Evolutionary conservation across 768 basidiomycete genomes (phyloP).

Genomic region (Filobasidium floriforme): DNA sequence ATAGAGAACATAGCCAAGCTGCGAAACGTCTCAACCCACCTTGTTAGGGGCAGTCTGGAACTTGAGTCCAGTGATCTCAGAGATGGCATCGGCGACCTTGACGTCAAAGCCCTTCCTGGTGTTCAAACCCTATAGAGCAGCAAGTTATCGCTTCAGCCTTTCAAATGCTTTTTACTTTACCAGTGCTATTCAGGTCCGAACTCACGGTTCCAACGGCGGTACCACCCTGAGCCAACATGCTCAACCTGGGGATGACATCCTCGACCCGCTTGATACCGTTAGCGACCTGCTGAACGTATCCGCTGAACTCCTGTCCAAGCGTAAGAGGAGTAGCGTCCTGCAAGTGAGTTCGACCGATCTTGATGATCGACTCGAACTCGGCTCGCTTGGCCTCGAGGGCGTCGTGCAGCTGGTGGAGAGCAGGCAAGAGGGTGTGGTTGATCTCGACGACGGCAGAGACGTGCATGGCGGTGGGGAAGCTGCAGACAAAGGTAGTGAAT

Average conservation of each 20-base stretch:
- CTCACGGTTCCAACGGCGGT: constrained; percentile 95
- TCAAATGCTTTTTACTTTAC: background rate
- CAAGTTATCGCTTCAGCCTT: background rate
- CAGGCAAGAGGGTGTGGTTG: constrained; percentile 68
- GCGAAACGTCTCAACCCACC: constrained; percentile 46
- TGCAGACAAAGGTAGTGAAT: constrained; percentile 37
- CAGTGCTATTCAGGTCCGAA: constrained; percentile 11
- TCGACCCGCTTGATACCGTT: constrained; percentile 83
- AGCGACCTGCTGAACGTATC: constrained; percentile 88
- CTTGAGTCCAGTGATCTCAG: constrained; percentile 77
- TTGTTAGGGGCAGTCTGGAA: constrained; percentile 99
- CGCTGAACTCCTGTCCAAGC: constrained; percentile 96
- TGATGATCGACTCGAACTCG: constrained; percentile 83
- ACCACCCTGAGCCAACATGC: constrained; percentile 88
- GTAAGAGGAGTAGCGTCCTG: constrained; percentile 96
- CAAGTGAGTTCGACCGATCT: constrained; percentile 95
- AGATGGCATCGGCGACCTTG: constrained; percentile 83
- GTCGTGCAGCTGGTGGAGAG: constrained; percentile 71
- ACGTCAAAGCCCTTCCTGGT: constrained; percentile 94
- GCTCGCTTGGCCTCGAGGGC: constrained; percentile 75
- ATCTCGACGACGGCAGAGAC: constrained; percentile 90
- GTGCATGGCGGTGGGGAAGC: constrained; percentile 99
- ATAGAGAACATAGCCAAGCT: background rate
- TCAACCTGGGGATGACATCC: constrained; percentile 72
- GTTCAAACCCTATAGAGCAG: constrained; percentile 68